phyloP scores from a whole-genome alignment of 169 alveolate genomes.

The Eimeria nieschulzi region DNA sequence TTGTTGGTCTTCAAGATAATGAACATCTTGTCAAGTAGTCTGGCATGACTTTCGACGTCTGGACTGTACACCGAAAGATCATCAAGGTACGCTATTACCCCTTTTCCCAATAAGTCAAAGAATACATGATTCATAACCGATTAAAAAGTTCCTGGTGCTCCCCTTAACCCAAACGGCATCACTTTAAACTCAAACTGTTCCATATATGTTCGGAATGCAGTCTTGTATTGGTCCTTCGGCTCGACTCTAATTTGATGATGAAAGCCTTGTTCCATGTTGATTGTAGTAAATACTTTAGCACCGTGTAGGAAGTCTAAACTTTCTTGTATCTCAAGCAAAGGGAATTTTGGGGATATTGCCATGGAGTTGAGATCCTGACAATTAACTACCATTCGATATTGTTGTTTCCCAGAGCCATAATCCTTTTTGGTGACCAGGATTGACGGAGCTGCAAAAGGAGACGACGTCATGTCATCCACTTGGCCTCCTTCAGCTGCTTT shows the following conservation, averaged over 20 bases:
- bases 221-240: not conserved
- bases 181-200: not conserved
- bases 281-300: not conserved
- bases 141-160: conserved; percentile 28
- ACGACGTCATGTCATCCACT: too few species aligned
- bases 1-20: too few species aligned
- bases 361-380: not conserved
- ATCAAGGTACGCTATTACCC: not conserved
- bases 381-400: not conserved
- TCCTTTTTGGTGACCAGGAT: too few species aligned
- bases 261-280: not conserved
- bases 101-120: not conserved
- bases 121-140: not conserved
- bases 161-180: conserved; percentile 7
- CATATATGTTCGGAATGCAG: not conserved
- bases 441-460: too few species aligned
- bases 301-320: not conserved
- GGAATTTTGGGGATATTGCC: not conserved
- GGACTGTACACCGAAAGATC: not conserved
- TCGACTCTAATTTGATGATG: not conserved
- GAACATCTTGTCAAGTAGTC: too few species aligned
- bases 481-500: too few species aligned
- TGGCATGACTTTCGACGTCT: too few species aligned
- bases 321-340: not conserved
- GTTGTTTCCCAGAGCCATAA: too few species aligned